Base-by-base conservation (phyloP, 768 basidiomycete species). In the Crassisporium funariophilum region DNA sequence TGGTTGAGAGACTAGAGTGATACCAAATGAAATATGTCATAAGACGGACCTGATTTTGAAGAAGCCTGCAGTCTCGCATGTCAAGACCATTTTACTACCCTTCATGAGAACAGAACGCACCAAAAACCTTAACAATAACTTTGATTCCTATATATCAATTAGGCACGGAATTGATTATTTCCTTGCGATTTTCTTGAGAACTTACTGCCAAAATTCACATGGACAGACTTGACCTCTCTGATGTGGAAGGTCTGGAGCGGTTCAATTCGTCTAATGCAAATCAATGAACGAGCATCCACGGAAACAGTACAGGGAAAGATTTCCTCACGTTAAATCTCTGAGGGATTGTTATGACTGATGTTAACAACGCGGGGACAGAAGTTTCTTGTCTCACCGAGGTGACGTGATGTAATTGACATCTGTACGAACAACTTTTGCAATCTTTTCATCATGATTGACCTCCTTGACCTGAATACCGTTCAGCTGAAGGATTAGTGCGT, bases 371-470 rank as follows among this genome's bases (percentile, higher is more conserved):
- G n/a, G n/a, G 11, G 5, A 12, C 44, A 4, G 5, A n/a, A 43
- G 19, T 36, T 1, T 7, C 33, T 25, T 20, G 22, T 53, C 66
- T 40, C 46, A 82, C 85, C 83, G 76, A 19, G 84, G 86, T 23
- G 75, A 77, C 9, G 93, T 95, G 42, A 82, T 80, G 82, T 89
- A 95, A 51, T 87, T 89, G 50, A 94, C 86, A 50, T 91, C 86
- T n/a, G 83, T 77, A 41, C 79, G 76, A 4, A 83, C 59, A 13
- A 91, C 76, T 61, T 77, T 84, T 1, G 88, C 92, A 42, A 83
- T 70, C 60, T 79, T 86, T 3, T 77, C 65, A 57, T 93, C 91
- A 56, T 95, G 93, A 54, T 79, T 86, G 43, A 95, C 75, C 64
- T 92, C 87, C 61, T 78, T 80, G 47, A 91, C 78, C 88, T 89